Evolutionary conservation across 78 protist genomes (phyloP), one percentile per base, ranked within the genome.

Genomic region (Andalucia godoyi): DNA sequence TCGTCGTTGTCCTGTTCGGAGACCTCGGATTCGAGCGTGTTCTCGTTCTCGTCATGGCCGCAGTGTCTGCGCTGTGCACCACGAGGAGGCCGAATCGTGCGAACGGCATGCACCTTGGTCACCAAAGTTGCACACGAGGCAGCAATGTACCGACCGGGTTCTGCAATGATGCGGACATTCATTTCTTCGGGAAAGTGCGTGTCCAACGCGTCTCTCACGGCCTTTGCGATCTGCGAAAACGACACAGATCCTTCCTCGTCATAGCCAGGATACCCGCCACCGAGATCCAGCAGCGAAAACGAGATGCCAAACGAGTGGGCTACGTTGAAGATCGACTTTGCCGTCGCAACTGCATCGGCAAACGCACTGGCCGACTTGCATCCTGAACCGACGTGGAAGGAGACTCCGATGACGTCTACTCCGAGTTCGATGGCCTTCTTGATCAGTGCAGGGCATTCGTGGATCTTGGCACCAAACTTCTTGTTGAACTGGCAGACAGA

Each of bases 241-340:
- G 68, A 45, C 6, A 59, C 66, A 32, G 57, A 36, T 62, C 51
- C 30, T 0, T 34, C 65, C 30, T 36, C 41, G 72, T 81, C 78
- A 10, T 39, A 21, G 33, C 97, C 98, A 8, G 96, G 88, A 76
- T 76, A 95, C 64, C 98, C 98, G 38, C 98, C 98, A 25, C 98
- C 98, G 29, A 91, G 23, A 72, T 95, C 98, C 33, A 95, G 85
- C 18, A 95, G 32, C 29, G 10, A 51, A 15, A 51, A n/a, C 30
- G 18, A 7, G 25, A 57, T 15, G 2, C 72, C 78, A 2, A 0
- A 6, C 32, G 13, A 47, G 45, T 7, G 10, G 45, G 41, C 76
- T 8, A 64, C 10, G 80, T 66, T 58, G 32, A 84, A 88, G 53
- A 82, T 84, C 30, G 33, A 32, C 42, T 64, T 46, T 34, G 90